phyloP scores from a whole-genome alignment of 805 yeast genomes.

The Metschnikowia kunwiensis region DNA sequence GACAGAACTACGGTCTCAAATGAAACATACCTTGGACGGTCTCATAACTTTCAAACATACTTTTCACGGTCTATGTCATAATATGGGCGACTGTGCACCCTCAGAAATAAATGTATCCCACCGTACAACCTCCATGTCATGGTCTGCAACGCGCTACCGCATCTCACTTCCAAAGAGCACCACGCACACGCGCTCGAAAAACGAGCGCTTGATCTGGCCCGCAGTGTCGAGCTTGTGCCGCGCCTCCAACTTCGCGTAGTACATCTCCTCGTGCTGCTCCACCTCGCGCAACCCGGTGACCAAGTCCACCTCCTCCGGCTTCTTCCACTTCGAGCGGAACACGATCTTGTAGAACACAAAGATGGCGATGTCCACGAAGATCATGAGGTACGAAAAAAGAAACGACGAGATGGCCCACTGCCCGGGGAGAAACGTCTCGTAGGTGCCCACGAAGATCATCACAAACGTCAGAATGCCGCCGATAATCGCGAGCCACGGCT shows the following conservation, averaged over 20 bases:
- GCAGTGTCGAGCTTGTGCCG: slow-evolving; percentile 15
- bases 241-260: slow-evolving; percentile 20
- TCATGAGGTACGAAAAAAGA: slow-evolving; percentile 19
- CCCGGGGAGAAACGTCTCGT: slow-evolving; percentile 16
- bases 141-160: no score
- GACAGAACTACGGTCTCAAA: no score
- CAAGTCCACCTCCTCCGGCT: slow-evolving; percentile 19
- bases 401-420: slow-evolving; percentile 16
- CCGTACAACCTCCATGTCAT: no score
- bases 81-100: no score
- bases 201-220: slow-evolving; percentile 21
- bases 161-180: slow-evolving; percentile 29
- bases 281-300: slow-evolving; percentile 37
- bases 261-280: slow-evolving; percentile 36
- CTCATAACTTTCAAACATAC: no score
- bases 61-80: no score
- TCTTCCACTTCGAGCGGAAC: slow-evolving; percentile 16
- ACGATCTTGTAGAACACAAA: slow-evolving; percentile 16
- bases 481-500: slow-evolving; percentile 25
- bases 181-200: slow-evolving; percentile 18
- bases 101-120: no score
- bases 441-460: slow-evolving; percentile 19
- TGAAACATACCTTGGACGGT: no score
- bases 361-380: slow-evolving; percentile 17
- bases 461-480: slow-evolving; percentile 18